A percentile compares a stretch with the other conserved stretches of the same genome.
Conservation (phyloP, 371 early-diverging fungal species). For the Blastocladiella emersonii region DNA sequence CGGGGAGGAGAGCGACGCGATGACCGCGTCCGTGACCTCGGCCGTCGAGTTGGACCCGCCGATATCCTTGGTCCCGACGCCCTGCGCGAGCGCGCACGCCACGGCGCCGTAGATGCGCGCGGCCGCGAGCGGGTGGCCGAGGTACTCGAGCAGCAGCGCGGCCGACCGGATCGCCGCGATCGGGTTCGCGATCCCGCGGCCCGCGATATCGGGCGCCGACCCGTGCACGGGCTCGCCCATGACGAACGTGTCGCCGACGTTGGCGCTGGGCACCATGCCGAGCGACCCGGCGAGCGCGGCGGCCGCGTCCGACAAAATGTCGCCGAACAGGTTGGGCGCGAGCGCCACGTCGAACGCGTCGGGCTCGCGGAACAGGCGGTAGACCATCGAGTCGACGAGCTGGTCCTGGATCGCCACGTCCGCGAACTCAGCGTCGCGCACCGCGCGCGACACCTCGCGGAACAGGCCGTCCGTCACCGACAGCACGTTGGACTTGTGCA, state of each 20-base stretch:
- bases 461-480: slow-evolving; percentile 86
- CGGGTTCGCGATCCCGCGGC: slow-evolving; percentile 87
- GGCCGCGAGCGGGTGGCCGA: slow-evolving; percentile 59
- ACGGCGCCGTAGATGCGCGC: slow-evolving; percentile 69
- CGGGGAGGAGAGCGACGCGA: too few species aligned
- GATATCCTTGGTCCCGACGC: slow-evolving; percentile 68
- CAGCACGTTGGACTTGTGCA: slow-evolving; percentile 92
- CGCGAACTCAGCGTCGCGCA: slow-evolving; percentile 36
- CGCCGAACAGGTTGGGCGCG: slow-evolving; percentile 91
- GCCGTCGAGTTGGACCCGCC: slow-evolving; percentile 77
- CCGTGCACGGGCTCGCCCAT: slow-evolving; percentile 93
- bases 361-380: slow-evolving; percentile 88
- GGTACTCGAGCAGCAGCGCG: slow-evolving; percentile 71
- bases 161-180: slow-evolving; percentile 85
- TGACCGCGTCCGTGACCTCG: slow-evolving; percentile 68
- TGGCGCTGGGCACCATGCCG: slow-evolving; percentile 87
- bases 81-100: slow-evolving; percentile 54
- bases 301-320: slow-evolving; percentile 86
- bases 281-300: slow-evolving; percentile 88
- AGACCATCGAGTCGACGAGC: slow-evolving; percentile 90
- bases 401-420: slow-evolving; percentile 78
- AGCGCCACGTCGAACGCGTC: slow-evolving; percentile 86
- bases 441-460: slow-evolving; percentile 69
- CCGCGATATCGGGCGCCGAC: slow-evolving; percentile 91
- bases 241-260: slow-evolving; percentile 82